Percentiles rank a stretch among this genome's conserved stretches.
Conservation (phyloP, 2,329 filamentous ascomycete genomes). For the Penicillium sp. region DNA sequence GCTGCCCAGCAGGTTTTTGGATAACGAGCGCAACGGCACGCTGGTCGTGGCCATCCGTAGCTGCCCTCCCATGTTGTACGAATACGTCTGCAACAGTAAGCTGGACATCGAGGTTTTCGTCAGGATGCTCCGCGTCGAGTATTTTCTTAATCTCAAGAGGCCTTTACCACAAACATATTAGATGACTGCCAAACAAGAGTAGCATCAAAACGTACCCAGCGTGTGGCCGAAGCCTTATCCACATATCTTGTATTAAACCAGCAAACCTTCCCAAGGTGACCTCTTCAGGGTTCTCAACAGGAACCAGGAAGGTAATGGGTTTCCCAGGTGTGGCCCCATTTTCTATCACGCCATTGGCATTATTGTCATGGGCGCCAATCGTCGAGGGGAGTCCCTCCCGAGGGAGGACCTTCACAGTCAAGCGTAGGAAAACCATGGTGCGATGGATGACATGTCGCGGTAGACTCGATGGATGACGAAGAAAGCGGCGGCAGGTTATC, state of each 20-base stretch:
- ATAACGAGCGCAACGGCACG: constrained; percentile 31
- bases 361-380: constrained; percentile 16
- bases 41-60: constrained; percentile 33
- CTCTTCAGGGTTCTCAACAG: constrained; percentile 28
- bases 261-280: constrained; percentile 28
- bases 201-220: constrained; percentile 26
- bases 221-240: constrained; percentile 29
- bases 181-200: neutral
- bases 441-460: neutral
- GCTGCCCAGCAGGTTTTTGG: constrained; percentile 24
- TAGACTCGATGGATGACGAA: neutral
- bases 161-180: constrained; percentile 17
- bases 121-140: constrained; percentile 31
- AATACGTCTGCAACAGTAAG: constrained; percentile 37
- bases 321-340: constrained; percentile 15
- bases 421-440: constrained; percentile 34
- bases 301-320: constrained; percentile 28
- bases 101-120: constrained; percentile 28
- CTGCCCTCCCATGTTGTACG: constrained; percentile 33
- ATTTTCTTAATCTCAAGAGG: constrained; percentile 35
- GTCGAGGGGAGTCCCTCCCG: constrained; percentile 21
- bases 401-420: constrained; percentile 32
- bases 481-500: neutral
- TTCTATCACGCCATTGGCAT: constrained; percentile 17
- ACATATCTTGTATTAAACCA: constrained; percentile 29